phyloP scores from a whole-genome alignment of 2,329 filamentous ascomycete genomes.

The Cladosporium sp. region DNA sequence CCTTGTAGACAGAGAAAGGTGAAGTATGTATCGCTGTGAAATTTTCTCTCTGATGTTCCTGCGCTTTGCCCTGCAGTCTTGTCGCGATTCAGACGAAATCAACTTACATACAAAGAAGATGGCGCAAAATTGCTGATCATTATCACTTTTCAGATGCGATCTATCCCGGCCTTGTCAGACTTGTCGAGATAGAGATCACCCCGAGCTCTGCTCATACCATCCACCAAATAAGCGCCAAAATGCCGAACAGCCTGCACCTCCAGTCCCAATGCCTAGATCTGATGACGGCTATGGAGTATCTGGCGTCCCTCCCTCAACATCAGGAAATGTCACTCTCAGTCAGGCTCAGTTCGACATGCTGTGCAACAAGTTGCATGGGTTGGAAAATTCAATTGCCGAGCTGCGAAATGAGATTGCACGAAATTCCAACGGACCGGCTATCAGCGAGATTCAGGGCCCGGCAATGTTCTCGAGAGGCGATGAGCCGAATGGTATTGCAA shows the following conservation, averaged over 20 bases:
- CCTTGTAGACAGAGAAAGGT: conserved; percentile 43
- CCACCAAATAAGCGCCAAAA: conserved; percentile 34
- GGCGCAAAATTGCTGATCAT: no score
- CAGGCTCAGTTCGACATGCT: conserved; percentile 44
- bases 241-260: conserved; percentile 18
- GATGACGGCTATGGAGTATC: conserved; percentile 1
- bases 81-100: no score
- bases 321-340: conserved; percentile 26
- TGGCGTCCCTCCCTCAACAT: not conserved
- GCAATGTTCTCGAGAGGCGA: not conserved
- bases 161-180: conserved; percentile 45
- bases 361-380: conserved; percentile 43
- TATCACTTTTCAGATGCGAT: conserved; percentile 37
- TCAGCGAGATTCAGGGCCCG: not conserved
- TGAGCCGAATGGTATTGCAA: not conserved
- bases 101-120: not conserved
- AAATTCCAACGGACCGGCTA: conserved; percentile 12
- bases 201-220: conserved; percentile 44
- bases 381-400: conserved; percentile 44
- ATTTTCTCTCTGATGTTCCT: not conserved
- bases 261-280: conserved; percentile 13
- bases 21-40: conserved; percentile 21
- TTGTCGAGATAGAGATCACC: conserved; percentile 47
- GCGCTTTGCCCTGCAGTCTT: no score
- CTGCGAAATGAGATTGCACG: conserved; percentile 31